These are phyloP conservation scores for Phialophora macrospora DNA, from an alignment of 2,329 filamentous ascomycete species.

Conservation along the genomic window DNA sequence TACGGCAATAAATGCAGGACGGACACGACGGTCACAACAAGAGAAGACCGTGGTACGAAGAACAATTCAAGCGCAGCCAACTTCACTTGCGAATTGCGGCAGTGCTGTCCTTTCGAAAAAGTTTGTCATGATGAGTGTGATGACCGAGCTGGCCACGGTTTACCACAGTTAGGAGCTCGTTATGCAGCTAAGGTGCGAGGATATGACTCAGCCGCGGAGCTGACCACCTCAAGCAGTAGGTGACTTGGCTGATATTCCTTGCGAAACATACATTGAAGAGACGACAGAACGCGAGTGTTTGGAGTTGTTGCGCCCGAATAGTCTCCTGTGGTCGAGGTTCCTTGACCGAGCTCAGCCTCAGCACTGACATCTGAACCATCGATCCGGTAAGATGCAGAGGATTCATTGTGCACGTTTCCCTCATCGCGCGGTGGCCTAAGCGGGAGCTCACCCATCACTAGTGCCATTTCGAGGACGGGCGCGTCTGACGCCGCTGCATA, in stretches of 20 bases:
- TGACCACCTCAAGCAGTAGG: constrained; percentile 1
- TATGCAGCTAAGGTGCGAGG: not conserved
- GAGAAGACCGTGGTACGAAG: not conserved
- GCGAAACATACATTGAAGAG: not conserved
- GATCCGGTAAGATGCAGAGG: not conserved
- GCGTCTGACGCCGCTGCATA: not conserved
- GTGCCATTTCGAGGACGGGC: not conserved
- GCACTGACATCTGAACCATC: not conserved
- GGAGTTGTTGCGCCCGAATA: not conserved
- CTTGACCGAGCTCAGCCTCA: not conserved
- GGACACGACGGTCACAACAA: not conserved
- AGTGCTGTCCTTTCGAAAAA: not conserved
- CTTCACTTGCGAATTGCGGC: not conserved
- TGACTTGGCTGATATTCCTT: not conserved
- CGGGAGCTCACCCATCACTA: not conserved
- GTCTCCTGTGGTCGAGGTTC: not conserved
- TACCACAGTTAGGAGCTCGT: not conserved
- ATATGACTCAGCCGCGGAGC: constrained; percentile 7
- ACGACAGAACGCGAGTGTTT: not conserved
- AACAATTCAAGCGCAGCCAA: not conserved
- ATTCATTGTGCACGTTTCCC: not conserved
- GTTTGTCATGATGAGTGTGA: constrained; percentile 16
- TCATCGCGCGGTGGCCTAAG: too few relatives aligned
- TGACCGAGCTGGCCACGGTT: constrained; percentile 4
- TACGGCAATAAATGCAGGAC: not conserved